Evolutionary conservation across 176 grass and related monocot species (phyloP).

Genomic region (Eremochloa ophiuroides): DNA sequence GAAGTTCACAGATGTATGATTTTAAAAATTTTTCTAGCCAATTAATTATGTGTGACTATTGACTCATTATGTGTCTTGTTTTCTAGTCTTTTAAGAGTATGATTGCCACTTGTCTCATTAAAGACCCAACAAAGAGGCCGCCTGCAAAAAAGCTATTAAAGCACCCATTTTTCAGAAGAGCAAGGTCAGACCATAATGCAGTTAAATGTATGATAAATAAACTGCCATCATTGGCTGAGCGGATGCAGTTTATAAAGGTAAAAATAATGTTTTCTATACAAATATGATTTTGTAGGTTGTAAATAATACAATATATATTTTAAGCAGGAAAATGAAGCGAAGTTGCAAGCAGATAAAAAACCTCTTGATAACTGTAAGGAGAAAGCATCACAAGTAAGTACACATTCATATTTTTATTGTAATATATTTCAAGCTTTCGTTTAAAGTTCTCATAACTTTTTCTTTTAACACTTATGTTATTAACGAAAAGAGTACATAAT

Average conservation of each 20-base stretch:
- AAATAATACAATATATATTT: background rate
- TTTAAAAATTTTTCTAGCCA: background rate
- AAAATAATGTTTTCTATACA: background rate
- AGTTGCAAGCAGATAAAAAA: slow-evolving; percentile 61
- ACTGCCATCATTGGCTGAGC: slow-evolving; percentile 64
- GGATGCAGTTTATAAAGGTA: slow-evolving; percentile 68
- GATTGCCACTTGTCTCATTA: slow-evolving; percentile 84
- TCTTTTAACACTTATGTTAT: background rate
- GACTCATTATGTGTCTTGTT: background rate
- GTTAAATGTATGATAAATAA: slow-evolving; percentile 67
- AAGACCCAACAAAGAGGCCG: slow-evolving; percentile 84
- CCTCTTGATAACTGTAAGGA: slow-evolving; percentile 56
- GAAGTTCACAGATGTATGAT: slow-evolving; percentile 75
- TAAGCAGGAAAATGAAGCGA: slow-evolving; percentile 70
- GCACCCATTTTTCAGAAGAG: slow-evolving; percentile 82
- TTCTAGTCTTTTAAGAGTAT: slow-evolving; percentile 78
- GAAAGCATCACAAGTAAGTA: slow-evolving; percentile 63
- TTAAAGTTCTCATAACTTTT: background rate
- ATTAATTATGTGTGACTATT: background rate
- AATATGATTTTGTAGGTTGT: background rate
- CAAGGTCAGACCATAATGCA: slow-evolving; percentile 51
- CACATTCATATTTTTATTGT: background rate
- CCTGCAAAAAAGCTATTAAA: slow-evolving; percentile 69
- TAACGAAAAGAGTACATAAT: background rate
- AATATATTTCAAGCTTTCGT: background rate